These are phyloP conservation scores for Streptanthus diversifolius DNA, from an alignment of 345 rosid genomes.

Conservation along the genomic window DNA sequence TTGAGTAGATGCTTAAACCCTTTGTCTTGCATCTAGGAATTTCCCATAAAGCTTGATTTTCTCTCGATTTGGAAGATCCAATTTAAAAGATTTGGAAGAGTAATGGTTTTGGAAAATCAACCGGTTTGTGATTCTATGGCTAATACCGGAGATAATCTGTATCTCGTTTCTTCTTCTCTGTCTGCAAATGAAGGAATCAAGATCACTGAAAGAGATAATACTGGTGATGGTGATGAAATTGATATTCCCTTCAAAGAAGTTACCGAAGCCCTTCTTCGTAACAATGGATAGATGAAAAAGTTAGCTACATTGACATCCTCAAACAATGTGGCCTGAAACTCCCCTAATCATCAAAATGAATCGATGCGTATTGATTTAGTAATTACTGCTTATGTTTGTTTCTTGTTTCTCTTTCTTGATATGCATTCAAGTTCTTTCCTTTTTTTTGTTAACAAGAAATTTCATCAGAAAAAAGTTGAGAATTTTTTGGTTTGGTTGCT, in stretches of 20 bases:
- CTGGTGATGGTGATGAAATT: neutral
- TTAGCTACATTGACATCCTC: constrained; percentile 13
- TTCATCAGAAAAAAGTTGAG: neutral
- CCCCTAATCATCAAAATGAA: constrained; percentile 6
- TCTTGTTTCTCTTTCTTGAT: neutral
- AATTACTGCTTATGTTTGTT: no score
- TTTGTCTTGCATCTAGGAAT: no score
- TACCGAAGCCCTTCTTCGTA: constrained; percentile 23
- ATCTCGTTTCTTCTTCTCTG: neutral
- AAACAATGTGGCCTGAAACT: neutral
- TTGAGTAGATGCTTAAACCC: no score
- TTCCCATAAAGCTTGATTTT: no score
- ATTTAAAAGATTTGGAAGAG: no score
- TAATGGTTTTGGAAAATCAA: neutral
- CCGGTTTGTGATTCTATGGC: neutral
- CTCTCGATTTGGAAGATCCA: no score
- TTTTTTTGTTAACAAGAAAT: constrained; percentile 4
- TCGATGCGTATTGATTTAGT: no score
- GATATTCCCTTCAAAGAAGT: constrained; percentile 11
- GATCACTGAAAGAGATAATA: neutral
- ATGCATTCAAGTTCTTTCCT: neutral
- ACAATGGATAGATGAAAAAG: constrained; percentile 7
- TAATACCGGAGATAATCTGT: neutral
- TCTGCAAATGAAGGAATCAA: neutral
- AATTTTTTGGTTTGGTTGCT: neutral